These are phyloP conservation scores for Amaranthus palmeri DNA, from an alignment of 148 eudicot species.

Conservation along the genomic window DNA sequence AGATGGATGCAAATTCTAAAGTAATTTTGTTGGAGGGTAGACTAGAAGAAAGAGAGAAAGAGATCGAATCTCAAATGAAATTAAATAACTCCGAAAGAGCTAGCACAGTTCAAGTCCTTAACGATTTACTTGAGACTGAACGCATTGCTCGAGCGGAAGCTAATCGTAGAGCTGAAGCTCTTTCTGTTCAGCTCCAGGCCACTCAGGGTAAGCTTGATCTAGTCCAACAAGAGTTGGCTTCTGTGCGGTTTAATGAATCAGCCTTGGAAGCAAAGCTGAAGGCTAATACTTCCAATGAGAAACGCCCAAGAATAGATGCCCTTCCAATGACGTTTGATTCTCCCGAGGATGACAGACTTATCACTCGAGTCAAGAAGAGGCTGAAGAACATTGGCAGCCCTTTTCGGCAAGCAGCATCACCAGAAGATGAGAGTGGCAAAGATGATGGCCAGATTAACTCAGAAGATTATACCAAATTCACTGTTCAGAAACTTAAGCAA, in stretches of 20 bases:
- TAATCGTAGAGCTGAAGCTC: constrained; percentile 70
- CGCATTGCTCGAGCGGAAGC: constrained; percentile 81
- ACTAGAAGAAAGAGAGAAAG: constrained; percentile 84
- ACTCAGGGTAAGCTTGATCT: constrained; percentile 77
- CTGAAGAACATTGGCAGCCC: constrained; percentile 60
- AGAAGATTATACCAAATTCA: constrained; percentile 74
- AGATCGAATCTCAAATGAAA: constrained; percentile 64
- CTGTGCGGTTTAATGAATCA: constrained; percentile 68
- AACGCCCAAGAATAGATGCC: constrained; percentile 59
- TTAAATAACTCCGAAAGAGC: constrained; percentile 81
- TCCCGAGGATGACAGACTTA: constrained; percentile 47
- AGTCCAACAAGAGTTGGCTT: constrained; percentile 72
- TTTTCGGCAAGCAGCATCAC: constrained; percentile 30
- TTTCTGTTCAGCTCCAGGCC: constrained; percentile 77
- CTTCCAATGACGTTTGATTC: constrained; percentile 51
- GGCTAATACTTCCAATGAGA: constrained; percentile 68
- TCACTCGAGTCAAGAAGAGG: constrained; percentile 50
- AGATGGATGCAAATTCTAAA: constrained; percentile 58
- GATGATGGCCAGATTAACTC: constrained; percentile 35
- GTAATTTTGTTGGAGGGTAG: constrained; percentile 64
- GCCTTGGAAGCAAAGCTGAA: constrained; percentile 67
- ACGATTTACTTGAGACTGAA: constrained; percentile 64
- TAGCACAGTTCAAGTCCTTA: constrained; percentile 66
- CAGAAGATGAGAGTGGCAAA: constrained; percentile 64
- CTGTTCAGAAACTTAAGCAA: constrained; percentile 68